phyloP scores from a whole-genome alignment of 768 basidiomycete species.

The Kwoniella sp. region DNA sequence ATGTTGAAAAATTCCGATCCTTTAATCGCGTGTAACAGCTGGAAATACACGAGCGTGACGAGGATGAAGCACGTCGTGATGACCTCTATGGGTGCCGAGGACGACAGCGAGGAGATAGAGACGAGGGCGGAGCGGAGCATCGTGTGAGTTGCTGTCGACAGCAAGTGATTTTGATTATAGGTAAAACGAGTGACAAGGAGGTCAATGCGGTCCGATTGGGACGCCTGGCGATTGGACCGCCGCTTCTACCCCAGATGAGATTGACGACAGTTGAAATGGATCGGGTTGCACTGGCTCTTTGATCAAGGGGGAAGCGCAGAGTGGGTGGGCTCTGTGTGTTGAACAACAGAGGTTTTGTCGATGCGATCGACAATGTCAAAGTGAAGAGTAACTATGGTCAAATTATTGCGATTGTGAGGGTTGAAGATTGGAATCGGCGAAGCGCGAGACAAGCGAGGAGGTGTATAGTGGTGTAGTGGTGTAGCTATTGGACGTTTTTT shows the following conservation, averaged over 20 bases:
- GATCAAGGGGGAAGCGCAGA: not conserved
- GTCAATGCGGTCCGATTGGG: not conserved
- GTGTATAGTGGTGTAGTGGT: not conserved
- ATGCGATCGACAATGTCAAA: not conserved
- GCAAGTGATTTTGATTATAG: not conserved
- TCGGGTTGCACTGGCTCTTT: not conserved
- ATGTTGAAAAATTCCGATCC: constrained; percentile 64
- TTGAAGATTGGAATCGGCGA: not conserved
- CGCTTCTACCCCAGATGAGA: too few species aligned
- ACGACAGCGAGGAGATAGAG: constrained; percentile 47
- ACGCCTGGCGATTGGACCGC: not conserved
- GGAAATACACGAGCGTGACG: constrained; percentile 92
- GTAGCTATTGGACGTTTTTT: not conserved
- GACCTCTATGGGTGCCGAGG: constrained; percentile 64
- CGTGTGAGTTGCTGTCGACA: not conserved
- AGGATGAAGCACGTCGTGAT: constrained; percentile 87
- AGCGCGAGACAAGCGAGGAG: not conserved
- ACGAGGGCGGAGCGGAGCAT: constrained; percentile 47
- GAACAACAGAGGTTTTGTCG: constrained; percentile 3
- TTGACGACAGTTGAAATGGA: too few species aligned
- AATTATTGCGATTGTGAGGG: not conserved
- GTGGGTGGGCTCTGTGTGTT: not conserved
- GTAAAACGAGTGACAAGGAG: not conserved
- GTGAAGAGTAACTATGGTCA: too few species aligned
- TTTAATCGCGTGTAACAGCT: constrained; percentile 85